phyloP scores from a whole-genome alignment of 2,329 filamentous ascomycete genomes.

The Hymenoscyphus linearis region DNA sequence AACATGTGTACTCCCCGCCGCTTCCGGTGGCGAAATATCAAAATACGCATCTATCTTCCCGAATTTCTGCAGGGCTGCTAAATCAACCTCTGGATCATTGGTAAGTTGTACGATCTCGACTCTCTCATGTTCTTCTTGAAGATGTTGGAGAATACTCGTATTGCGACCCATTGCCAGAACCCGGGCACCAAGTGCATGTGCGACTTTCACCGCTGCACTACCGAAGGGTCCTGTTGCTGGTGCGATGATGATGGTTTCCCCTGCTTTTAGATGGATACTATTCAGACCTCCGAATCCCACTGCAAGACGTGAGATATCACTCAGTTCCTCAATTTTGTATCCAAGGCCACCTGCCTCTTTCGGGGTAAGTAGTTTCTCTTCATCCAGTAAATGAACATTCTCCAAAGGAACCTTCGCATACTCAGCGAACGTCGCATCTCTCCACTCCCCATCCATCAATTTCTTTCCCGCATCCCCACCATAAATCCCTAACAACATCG shows the following conservation, averaged over 20 bases:
- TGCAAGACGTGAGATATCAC: background rate
- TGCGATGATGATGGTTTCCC: slow-evolving; percentile 41
- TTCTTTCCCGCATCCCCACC: slow-evolving; percentile 27
- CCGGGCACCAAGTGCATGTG: slow-evolving; percentile 42
- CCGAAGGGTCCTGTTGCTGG: slow-evolving; percentile 44
- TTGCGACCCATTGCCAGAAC: slow-evolving; percentile 46
- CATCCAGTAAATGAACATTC: slow-evolving; percentile 34
- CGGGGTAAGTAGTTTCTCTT: slow-evolving; percentile 22
- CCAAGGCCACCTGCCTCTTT: slow-evolving; percentile 7
- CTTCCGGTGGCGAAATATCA: slow-evolving; percentile 41
- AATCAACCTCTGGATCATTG: slow-evolving; percentile 33
- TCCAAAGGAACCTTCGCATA: slow-evolving; percentile 35
- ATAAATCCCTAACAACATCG: slow-evolving; percentile 31
- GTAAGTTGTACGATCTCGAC: slow-evolving; percentile 39
- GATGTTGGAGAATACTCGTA: slow-evolving; percentile 32
- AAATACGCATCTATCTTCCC: slow-evolving; percentile 38
- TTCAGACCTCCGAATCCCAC: slow-evolving; percentile 42
- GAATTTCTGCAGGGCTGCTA: slow-evolving; percentile 21
- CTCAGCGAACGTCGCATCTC: slow-evolving; percentile 32
- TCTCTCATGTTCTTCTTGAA: slow-evolving; percentile 30
- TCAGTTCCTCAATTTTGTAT: slow-evolving; percentile 15
- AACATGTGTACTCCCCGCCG: slow-evolving; percentile 37
- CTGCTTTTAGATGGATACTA: slow-evolving; percentile 37
- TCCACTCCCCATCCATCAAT: slow-evolving; percentile 32
- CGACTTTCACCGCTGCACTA: slow-evolving; percentile 38